Percentiles rank a stretch among this genome's conserved stretches.
phyloP scores from a whole-genome alignment of 1,284 basidiomycete genomes.

The Ustilago sp. region DNA sequence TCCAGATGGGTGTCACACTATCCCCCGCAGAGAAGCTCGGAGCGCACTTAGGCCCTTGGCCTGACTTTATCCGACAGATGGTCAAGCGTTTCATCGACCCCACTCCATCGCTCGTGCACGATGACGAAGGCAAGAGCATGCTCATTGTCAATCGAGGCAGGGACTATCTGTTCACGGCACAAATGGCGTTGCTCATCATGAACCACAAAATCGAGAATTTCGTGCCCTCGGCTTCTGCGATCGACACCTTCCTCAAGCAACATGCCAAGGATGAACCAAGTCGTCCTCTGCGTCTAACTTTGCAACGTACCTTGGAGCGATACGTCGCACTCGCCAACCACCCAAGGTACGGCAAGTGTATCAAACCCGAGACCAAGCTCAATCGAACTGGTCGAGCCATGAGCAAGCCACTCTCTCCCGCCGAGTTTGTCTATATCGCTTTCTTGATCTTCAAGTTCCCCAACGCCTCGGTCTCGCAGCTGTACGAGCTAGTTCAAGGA shows the following conservation, averaged over 20 bases:
- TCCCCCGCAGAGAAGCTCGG: constrained; percentile 58
- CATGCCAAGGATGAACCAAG: constrained; percentile 22
- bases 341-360: constrained; percentile 31
- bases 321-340: constrained; percentile 50
- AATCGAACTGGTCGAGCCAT: constrained; percentile 13
- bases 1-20: constrained; percentile 59
- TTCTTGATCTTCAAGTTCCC: constrained; percentile 46
- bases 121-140: constrained; percentile 28
- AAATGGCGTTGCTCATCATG: constrained; percentile 47
- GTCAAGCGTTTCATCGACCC: constrained; percentile 51
- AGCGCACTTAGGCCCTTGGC: constrained; percentile 47
- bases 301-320: constrained; percentile 36
- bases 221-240: constrained; percentile 26
- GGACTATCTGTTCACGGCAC: constrained; percentile 49
- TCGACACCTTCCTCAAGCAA: constrained; percentile 41
- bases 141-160: constrained; percentile 43
- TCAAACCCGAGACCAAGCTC: constrained; percentile 40
- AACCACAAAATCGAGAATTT: constrained; percentile 11
- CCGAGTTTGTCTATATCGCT: constrained; percentile 53
- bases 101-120: constrained; percentile 34
- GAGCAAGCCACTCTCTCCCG: constrained; percentile 44
- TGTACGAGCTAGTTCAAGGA: constrained; percentile 37
- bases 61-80: constrained; percentile 53
- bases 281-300: constrained; percentile 6
- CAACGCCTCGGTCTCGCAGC: constrained; percentile 24